Percentiles rank a stretch among this genome's conserved stretches.
Evolutionary conservation across 2,329 filamentous ascomycete species (phyloP).

Genomic region (Annulohypoxylon truncatum): DNA sequence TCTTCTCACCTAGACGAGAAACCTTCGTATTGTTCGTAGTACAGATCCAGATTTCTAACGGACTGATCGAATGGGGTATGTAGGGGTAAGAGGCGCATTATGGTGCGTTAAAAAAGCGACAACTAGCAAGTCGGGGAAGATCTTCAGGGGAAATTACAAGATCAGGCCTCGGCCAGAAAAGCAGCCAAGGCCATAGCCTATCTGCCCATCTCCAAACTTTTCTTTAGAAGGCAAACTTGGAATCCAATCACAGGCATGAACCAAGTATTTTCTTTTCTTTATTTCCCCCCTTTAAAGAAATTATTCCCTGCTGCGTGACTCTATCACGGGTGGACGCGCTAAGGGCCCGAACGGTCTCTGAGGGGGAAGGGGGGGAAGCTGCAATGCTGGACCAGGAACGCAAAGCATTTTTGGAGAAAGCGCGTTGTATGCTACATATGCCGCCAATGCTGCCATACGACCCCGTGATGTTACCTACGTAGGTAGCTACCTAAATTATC

Average conservation of each 20-base stretch:
- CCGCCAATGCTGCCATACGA: conserved; percentile 10
- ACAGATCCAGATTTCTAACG: neutral
- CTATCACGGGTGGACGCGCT: conserved; percentile 32
- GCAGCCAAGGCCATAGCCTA: neutral
- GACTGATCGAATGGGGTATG: neutral
- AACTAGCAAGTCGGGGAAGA: conserved; percentile 6
- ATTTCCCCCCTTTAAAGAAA: conserved; percentile 9
- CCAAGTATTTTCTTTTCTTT: neutral
- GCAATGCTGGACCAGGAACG: conserved; percentile 13
- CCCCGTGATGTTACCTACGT: conserved; percentile 31
- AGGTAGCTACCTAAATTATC: conserved; percentile 21
- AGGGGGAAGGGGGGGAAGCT: conserved; percentile 18
- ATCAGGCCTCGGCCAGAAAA: neutral
- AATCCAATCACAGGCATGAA: conserved; percentile 22
- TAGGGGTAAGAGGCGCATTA: conserved; percentile 4
- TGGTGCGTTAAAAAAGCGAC: neutral
- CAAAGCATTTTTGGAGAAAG: conserved; percentile 31
- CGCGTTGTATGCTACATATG: conserved; percentile 4
- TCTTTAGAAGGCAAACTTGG: conserved; percentile 17
- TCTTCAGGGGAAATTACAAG: conserved; percentile 29
- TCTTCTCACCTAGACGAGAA: neutral
- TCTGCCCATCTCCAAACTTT: neutral
- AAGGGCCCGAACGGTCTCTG: conserved; percentile 30
- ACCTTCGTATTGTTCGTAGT: neutral
- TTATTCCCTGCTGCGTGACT: conserved; percentile 28